A percentile compares a stretch with the other conserved stretches of the same genome.
Conservation (phyloP, 2,329 filamentous ascomycete genomes). For the Amylocarpus encephaloides region DNA sequence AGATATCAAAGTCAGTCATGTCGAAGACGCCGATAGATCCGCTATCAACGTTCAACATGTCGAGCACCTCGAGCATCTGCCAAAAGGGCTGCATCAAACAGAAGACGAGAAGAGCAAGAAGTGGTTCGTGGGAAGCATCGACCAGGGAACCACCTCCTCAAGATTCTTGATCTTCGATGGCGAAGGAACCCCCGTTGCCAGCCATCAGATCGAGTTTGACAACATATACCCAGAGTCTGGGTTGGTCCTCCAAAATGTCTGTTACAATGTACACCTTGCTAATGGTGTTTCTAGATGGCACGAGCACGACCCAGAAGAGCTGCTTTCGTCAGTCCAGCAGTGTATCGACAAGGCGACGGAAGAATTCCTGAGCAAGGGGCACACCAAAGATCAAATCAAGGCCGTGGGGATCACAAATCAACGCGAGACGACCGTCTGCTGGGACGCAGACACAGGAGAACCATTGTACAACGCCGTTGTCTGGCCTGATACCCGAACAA, state of each 20-base stretch:
- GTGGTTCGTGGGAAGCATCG: conserved; percentile 79
- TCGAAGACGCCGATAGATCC: not conserved
- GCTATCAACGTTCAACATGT: not conserved
- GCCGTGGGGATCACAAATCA: conserved; percentile 75
- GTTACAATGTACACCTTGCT: conserved; percentile 5
- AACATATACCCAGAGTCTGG: conserved; percentile 81
- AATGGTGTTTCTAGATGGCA: conserved; percentile 58
- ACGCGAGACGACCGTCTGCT: conserved; percentile 74
- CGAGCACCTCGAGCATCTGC: conserved; percentile 4
- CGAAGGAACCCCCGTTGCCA: conserved; percentile 68
- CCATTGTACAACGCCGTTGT: conserved; percentile 76
- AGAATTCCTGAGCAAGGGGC: conserved; percentile 60
- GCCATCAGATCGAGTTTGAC: conserved; percentile 80
- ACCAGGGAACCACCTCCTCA: conserved; percentile 85
- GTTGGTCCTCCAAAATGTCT: conserved; percentile 45
- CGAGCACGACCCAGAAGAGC: conserved; percentile 73
- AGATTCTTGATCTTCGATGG: conserved; percentile 87
- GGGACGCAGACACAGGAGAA: conserved; percentile 71
- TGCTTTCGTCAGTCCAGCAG: conserved; percentile 63
- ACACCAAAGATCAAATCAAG: conserved; percentile 62
- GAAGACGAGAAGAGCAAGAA: conserved; percentile 31
- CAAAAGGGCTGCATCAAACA: not conserved
- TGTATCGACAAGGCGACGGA: conserved; percentile 72
- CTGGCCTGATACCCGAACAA: conserved; percentile 77
- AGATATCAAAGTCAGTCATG: conserved; percentile 6